Conservation (phyloP, 176 grass and related monocot species). For the Rhipidocladum racemiflorum region DNA sequence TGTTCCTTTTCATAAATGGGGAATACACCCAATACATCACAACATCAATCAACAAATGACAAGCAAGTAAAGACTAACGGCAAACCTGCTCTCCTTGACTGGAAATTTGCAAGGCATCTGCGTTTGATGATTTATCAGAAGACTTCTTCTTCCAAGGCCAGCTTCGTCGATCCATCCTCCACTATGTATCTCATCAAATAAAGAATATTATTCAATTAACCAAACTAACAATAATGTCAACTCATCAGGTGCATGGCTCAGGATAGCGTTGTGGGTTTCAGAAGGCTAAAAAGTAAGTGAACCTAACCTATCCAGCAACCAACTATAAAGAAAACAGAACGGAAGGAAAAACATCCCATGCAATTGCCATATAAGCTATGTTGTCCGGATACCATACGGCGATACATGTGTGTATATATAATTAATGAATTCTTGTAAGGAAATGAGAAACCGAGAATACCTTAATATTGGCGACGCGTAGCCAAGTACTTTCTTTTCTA, state of each 20-base stretch:
- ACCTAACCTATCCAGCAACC: not conserved
- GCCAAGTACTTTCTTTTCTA: no score
- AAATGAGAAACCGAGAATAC: no score
- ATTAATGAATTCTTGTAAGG: no score
- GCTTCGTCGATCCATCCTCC: constrained; percentile 77
- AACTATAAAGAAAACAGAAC: not conserved
- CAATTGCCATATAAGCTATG: no score
- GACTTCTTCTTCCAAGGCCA: constrained; percentile 99
- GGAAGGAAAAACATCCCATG: not conserved
- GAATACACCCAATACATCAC: not conserved
- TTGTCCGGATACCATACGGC: no score
- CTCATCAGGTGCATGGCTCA: not conserved
- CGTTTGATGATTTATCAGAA: constrained; percentile 69
- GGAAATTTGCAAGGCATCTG: constrained; percentile 43
- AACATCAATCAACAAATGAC: not conserved
- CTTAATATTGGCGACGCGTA: no score
- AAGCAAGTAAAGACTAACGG: not conserved
- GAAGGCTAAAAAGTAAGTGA: not conserved
- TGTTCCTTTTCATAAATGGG: not conserved
- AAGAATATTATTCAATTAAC: constrained; percentile 14
- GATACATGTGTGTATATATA: no score
- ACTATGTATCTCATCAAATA: constrained; percentile 35
- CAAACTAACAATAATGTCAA: not conserved
- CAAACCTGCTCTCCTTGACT: constrained; percentile 73
- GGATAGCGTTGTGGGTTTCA: not conserved